These are phyloP conservation scores for Vicia faba DNA, from an alignment of 306 rosid species.

Conservation along the genomic window DNA sequence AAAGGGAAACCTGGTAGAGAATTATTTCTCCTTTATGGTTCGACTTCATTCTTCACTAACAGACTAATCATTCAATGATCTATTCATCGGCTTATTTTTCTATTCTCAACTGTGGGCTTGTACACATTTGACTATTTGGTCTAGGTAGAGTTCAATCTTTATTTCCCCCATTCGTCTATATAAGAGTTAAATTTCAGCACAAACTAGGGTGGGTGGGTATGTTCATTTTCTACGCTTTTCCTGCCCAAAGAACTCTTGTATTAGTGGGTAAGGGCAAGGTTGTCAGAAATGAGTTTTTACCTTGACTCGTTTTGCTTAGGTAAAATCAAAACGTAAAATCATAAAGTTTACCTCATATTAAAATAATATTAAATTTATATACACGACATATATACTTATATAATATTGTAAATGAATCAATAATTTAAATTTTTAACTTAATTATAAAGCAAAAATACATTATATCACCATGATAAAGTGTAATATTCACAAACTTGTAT, in stretches of 20 bases:
- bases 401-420: too few relatives aligned
- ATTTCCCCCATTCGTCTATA: too few relatives aligned
- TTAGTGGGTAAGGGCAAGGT: not conserved
- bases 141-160: not conserved
- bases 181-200: conserved; percentile 3
- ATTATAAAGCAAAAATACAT: too few relatives aligned
- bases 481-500: too few relatives aligned
- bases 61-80: not conserved
- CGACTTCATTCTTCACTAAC: not conserved
- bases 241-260: not conserved
- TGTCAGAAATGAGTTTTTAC: too few relatives aligned
- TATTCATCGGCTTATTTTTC: not conserved
- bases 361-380: too few relatives aligned
- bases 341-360: too few relatives aligned
- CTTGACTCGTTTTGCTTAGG: too few relatives aligned
- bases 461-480: too few relatives aligned
- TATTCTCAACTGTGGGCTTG: not conserved
- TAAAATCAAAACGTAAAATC: too few relatives aligned
- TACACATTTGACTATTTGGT: not conserved
- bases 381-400: too few relatives aligned
- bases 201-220: conserved; percentile 2
- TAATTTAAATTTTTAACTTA: too few relatives aligned
- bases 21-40: not conserved
- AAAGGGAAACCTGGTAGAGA: not conserved
- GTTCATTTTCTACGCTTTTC: not conserved